Evolutionary conservation across 1,284 basidiomycete species (phyloP).

Genomic region (Fomitiporia mediterranea): DNA sequence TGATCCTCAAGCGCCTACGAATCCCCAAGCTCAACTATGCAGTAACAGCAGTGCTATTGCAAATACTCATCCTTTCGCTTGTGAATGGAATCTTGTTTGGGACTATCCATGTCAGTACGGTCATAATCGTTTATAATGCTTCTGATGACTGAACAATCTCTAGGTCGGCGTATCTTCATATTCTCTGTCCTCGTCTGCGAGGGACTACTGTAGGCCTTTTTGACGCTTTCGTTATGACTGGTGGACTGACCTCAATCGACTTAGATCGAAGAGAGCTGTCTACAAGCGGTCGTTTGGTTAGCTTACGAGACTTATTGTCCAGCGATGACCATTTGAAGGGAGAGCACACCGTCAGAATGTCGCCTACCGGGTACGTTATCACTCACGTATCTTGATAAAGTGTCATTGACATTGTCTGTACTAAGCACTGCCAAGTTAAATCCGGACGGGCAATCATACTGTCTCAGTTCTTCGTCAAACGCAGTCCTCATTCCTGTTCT

Average conservation of each 20-base stretch:
- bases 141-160: not conserved
- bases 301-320: constrained; percentile 38
- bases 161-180: constrained; percentile 31
- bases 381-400: not conserved
- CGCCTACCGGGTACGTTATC: constrained; percentile 56
- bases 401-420: not conserved
- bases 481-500: constrained; percentile 72
- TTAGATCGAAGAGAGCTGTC: constrained; percentile 30
- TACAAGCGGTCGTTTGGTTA: constrained; percentile 43
- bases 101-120: constrained; percentile 35
- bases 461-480: constrained; percentile 54
- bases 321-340: constrained; percentile 66
- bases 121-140: constrained; percentile 21
- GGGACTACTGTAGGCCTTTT: constrained; percentile 15
- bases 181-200: constrained; percentile 13
- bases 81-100: constrained; percentile 72
- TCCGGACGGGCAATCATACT: constrained; percentile 64
- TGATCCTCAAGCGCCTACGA: constrained; percentile 58
- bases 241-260: not conserved
- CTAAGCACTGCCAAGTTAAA: constrained; percentile 76
- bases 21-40: constrained; percentile 76
- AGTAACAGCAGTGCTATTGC: constrained; percentile 53
- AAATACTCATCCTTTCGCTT: constrained; percentile 54
- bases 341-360: constrained; percentile 86
- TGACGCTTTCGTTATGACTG: not conserved